Evolutionary conservation across 2,329 filamentous ascomycete species (phyloP), one percentile per base, ranked within the genome.

Genomic region (Alternaria solani): DNA sequence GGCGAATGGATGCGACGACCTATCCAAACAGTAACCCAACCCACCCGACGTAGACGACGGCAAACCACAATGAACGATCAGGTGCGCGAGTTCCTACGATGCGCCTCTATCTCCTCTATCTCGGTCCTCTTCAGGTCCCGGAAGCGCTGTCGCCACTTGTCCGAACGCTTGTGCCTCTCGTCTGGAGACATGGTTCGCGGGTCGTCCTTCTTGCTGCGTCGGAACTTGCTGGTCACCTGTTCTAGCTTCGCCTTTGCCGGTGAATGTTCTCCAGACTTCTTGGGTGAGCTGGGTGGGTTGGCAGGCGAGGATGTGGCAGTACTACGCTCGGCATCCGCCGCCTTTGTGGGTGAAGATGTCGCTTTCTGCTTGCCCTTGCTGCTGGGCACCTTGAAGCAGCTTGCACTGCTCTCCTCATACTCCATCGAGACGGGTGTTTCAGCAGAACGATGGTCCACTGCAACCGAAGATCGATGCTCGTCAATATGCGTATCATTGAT

Each of bases 201-300:
- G n/a, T 79, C 75, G n/a, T 77, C 71, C 56, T 75, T 74, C 68
- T 73, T 77, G 51, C 72, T 75, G 32, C 79, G 79, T 39, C 68
- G 62, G 57, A 82, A 80, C 63, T 79, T 82, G 72, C 79, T 81
- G 30, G 81, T 81, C 34, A 83, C 78, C 42, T 80, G 76, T 69
- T 82, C 81, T 48, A 83, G 79, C 71, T 79, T 81, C 49, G 75
- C 80, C 64, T 82, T 82, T 52, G 81, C 77, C 18, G 81, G 81
- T 7, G 81, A 82, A 30, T 71, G 70, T 59, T 78, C 75, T 39
- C 73, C 73, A 26, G 69, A 63, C 63, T 77, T 79, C 70, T 73
- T 78, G 18, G 77, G 75, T 7, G 77, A 78, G 42, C 62, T 67
- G 4, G 71, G 49, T 5, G 58, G 47, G 36, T 73, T 72, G 25